Evolutionary conservation across 2,329 filamentous ascomycete genomes (phyloP), one percentile per base, ranked within the genome.

Genomic region (Diaporthe batatas): DNA sequence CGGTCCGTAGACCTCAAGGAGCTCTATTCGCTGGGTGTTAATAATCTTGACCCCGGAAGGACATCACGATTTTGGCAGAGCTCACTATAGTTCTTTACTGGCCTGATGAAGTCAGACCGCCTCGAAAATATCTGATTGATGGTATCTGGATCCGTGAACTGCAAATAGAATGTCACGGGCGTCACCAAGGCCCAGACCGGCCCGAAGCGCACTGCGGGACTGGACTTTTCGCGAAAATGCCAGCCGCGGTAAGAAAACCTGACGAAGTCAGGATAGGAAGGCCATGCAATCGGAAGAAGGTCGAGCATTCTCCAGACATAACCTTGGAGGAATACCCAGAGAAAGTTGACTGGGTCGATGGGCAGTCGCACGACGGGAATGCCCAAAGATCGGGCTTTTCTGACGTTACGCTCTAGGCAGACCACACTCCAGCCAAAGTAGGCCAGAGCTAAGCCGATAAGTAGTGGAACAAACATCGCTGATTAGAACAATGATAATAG

Each of bases 1-100:
- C 1, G 79, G 79, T 0, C 79, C 79, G 39, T 79, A 81, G 1
- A 81, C 58, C 47, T 77, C 77, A 18, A 80, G 68, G 10, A 79
- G 59, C 47, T 76, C 78, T 79, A 5, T 32, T 6, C 6, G 11
- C 8, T 64, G 2, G 14, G 18, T 10, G 23, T 29, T 4, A 64
- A 6, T 25, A 18, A 42, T 42, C 39, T 42, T 42, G 39, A 36
- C 25, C 1, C 1, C 23, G 12, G 18, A 54, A 29, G 6, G 12
- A 18, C 16, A 6, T 6, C 11, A 4, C 2, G 1, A 18, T 7
- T 54, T 42, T 39, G 11, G 32, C 21, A n/a, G 6, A 8, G 72
- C 70, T 67, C 69, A 78, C 76, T 75, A 1, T 74, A 71, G 25
- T 78, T 74, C 34, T 72, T 71, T 18, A 72, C 65, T 2, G 78